Conservation (phyloP, 768 basidiomycete species). For the Collybiopsis luxurians region DNA sequence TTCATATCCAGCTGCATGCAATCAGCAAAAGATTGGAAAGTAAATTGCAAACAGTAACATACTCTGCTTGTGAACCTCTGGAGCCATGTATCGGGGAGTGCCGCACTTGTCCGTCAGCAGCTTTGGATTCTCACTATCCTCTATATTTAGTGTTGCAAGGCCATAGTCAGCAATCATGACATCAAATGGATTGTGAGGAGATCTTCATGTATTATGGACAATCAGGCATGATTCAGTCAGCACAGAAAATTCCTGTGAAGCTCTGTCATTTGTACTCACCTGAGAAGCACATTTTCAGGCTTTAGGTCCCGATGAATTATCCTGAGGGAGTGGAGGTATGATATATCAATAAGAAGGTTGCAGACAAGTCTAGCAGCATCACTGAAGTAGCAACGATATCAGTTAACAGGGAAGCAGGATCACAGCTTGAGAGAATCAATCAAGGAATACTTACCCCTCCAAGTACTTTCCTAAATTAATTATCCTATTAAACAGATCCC, state of each 20-base stretch:
- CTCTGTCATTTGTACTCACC: slow-evolving; percentile 78
- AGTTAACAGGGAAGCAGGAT: too few relatives aligned
- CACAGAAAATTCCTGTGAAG: slow-evolving; percentile 50
- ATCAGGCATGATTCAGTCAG: too few relatives aligned
- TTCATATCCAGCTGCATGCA: slow-evolving; percentile 54
- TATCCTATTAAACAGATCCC: too few relatives aligned
- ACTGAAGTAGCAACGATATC: too few relatives aligned
- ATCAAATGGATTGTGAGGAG: too few relatives aligned
- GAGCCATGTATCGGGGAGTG: slow-evolving; percentile 72
- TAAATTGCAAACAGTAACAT: slow-evolving; percentile 16
- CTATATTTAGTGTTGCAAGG: slow-evolving; percentile 22
- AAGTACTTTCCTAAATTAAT: too few relatives aligned
- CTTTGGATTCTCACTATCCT: slow-evolving; percentile 64
- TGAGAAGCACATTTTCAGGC: slow-evolving; percentile 78
- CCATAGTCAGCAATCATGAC: neutral
- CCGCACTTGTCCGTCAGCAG: slow-evolving; percentile 76
- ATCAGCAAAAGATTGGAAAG: neutral
- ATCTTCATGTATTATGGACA: too few relatives aligned
- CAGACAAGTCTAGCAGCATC: slow-evolving; percentile 69
- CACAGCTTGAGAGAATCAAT: too few relatives aligned
- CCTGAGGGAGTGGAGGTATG: slow-evolving; percentile 68
- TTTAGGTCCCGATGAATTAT: slow-evolving; percentile 35
- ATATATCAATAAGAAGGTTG: slow-evolving; percentile 60
- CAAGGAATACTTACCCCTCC: too few relatives aligned
- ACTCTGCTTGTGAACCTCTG: slow-evolving; percentile 72